phyloP scores from a whole-genome alignment of 164 flowering plant genomes.

The Warburgia ugandensis region DNA sequence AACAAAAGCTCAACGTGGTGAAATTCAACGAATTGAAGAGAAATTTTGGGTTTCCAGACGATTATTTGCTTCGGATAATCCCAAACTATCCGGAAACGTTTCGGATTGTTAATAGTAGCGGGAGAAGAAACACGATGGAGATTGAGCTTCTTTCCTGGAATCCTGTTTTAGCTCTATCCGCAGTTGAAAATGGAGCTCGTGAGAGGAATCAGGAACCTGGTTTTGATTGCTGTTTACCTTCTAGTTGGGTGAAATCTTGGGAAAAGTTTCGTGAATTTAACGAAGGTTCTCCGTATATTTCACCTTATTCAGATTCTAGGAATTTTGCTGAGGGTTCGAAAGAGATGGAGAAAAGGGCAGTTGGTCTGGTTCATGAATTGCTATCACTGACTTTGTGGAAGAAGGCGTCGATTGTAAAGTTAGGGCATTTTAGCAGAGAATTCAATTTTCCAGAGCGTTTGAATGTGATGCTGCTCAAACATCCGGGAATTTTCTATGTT shows the following conservation, averaged over 20 bases:
- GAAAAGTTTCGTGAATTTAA: slow-evolving; percentile 72
- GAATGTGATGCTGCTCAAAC: slow-evolving; percentile 59
- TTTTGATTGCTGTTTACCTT: slow-evolving; percentile 67
- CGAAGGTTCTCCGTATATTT: slow-evolving; percentile 55
- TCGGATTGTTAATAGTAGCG: slow-evolving; percentile 50
- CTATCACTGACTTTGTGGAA: slow-evolving; percentile 86
- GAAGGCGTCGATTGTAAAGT: slow-evolving; percentile 69
- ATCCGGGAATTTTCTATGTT: slow-evolving; percentile 91
- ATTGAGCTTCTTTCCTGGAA: slow-evolving; percentile 71
- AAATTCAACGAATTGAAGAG: slow-evolving; percentile 73
- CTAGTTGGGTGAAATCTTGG: slow-evolving; percentile 64
- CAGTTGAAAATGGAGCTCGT: slow-evolving; percentile 40
- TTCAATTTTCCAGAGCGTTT: slow-evolving; percentile 63
- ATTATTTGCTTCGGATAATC: slow-evolving; percentile 65
- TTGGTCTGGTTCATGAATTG: slow-evolving; percentile 79
- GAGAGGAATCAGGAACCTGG: slow-evolving; percentile 39
- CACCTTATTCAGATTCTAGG: slow-evolving; percentile 49
- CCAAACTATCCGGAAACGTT: slow-evolving; percentile 71
- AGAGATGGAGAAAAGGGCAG: slow-evolving; percentile 78
- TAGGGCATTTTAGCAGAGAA: slow-evolving; percentile 77
- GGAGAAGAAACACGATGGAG: slow-evolving; percentile 69
- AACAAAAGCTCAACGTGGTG: slow-evolving; percentile 57
- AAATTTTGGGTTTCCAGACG: slow-evolving; percentile 83
- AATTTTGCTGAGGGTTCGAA: slow-evolving; percentile 53
- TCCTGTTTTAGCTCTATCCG: slow-evolving; percentile 57